Conservation (phyloP, 768 basidiomycete genomes). For the Mycena chlorophos region DNA sequence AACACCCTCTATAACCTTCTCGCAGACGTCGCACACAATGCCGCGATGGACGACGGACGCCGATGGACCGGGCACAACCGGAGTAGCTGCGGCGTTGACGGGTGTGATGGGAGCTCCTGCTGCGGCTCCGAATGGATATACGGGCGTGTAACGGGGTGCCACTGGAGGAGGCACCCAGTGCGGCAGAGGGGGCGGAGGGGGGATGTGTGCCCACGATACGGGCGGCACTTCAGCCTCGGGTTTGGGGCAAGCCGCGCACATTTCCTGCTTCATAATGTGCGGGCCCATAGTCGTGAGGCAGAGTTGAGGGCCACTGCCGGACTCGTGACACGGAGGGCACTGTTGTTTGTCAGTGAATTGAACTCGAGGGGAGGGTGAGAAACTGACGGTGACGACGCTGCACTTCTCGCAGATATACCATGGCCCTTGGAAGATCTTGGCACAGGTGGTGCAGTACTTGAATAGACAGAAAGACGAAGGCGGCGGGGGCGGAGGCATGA, state of each 20-base stretch:
- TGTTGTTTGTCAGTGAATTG: constrained; percentile 22
- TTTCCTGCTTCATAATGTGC: constrained; percentile 31
- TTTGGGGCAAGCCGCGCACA: constrained; percentile 20
- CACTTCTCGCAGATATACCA: constrained; percentile 42
- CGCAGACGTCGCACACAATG: constrained; percentile 69
- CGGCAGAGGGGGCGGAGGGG: constrained; percentile 11
- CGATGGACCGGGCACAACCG: constrained; percentile 24
- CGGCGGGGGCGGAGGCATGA: constrained; percentile 8
- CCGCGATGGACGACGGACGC: constrained; percentile 43
- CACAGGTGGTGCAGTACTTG: constrained; percentile 38
- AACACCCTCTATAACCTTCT: constrained; percentile 55
- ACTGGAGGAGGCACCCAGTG: background rate
- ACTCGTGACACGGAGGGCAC: constrained; percentile 36
- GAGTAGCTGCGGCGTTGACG: constrained; percentile 4
- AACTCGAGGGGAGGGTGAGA: constrained; percentile 1
- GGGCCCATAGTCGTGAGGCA: constrained; percentile 32
- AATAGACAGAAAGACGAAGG: constrained; percentile 20
- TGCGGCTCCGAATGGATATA: constrained; percentile 16
- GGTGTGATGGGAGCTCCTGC: constrained; percentile 15
- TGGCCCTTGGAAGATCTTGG: constrained; percentile 29
- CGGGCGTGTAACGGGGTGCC: constrained; percentile 16
- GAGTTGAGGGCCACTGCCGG: constrained; percentile 19
- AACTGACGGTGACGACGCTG: constrained; percentile 37
- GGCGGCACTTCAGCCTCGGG: background rate
- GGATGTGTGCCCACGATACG: constrained; percentile 13